Percentiles rank a stretch among this genome's conserved stretches.
These are phyloP conservation scores for Teratosphaeria gauchensis DNA, from an alignment of 2,329 filamentous ascomycete genomes.

Conservation along the genomic window DNA sequence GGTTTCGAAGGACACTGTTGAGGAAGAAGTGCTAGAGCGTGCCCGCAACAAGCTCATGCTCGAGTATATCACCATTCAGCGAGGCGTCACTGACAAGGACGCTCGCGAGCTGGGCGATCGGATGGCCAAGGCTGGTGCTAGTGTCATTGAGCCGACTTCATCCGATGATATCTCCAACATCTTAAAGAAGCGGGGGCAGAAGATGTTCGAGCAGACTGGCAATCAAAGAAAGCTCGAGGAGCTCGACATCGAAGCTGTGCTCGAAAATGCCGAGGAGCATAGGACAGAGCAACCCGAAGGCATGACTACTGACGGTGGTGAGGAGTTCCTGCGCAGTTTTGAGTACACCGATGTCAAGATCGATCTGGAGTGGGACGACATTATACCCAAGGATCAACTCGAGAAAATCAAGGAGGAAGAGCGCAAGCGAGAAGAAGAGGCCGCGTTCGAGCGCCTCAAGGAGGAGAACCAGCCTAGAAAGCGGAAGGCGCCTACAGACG, in stretches of 20 bases:
- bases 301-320: conserved; percentile 89
- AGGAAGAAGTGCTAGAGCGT: conserved; percentile 93
- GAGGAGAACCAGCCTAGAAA: conserved; percentile 78
- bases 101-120: conserved; percentile 75
- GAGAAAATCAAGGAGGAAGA: conserved; percentile 85
- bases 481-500: conserved; percentile 56
- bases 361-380: conserved; percentile 93
- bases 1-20: conserved; percentile 95
- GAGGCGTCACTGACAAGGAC: conserved; percentile 90
- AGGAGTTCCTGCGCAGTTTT: conserved; percentile 82
- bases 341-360: conserved; percentile 98
- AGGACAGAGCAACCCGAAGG: conserved; percentile 92
- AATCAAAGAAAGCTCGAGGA: conserved; percentile 96
- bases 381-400: conserved; percentile 88
- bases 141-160: conserved; percentile 67
- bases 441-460: conserved; percentile 67
- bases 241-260: conserved; percentile 91
- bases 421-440: conserved; percentile 64
- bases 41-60: conserved; percentile 95
- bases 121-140: conserved; percentile 52
- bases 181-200: conserved; percentile 94
- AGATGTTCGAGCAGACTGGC: conserved; percentile 95
- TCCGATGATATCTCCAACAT: conserved; percentile 94
- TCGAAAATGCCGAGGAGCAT: conserved; percentile 94
- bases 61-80: conserved; percentile 94